Evolutionary conservation across 73 alveolate species (phyloP), one percentile per base, ranked within the genome.

Genomic region (Paramecium biaurelia): DNA sequence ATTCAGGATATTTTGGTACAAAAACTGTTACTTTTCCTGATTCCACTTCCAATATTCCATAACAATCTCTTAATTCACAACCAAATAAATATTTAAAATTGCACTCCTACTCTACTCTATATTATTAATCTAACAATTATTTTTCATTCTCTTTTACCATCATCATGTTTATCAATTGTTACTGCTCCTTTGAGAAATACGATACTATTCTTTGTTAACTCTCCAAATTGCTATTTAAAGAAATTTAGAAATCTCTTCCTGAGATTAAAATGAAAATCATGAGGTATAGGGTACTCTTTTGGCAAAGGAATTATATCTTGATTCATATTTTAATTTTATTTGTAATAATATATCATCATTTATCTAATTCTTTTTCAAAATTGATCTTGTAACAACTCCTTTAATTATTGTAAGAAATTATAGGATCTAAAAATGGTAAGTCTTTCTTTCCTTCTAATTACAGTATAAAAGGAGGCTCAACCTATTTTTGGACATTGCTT

Each of bases 51-150:
- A 96, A 85, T 15, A 92, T 94, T 56, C 96, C 96, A 45, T 82
- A 82, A 92, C 97, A 94, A 59, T 87, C 96, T 12, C 95, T 85
- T 76, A 92, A 96, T 57, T 89, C 57, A 15, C 94, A 95, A 47
- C 97, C 98, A 92, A 94, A 94, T 18, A 95, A 93, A 63, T 95
- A 95, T 86, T 92, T 92, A 89, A 95, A 92, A 95, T 70, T 58
- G 47, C 95, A 70, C 59, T 95, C 97, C 63, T 95, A 94, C 21
- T 92, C 68, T 20, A 95, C 72, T 45, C 86, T 94, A 43, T 93
- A 85, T 0, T 86, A 88, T 15, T 57, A 43, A 76, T 95, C 98
- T 47, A 86, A 41, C 0, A 11, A 1, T 57, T 2, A 28, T 37
- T 14, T 8, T 34, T 0, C 2, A 9, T 26, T 34, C 2, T 45